These are phyloP conservation scores for Oryza longistaminata DNA, from an alignment of 176 grass and related monocot genomes.

Conservation along the genomic window DNA sequence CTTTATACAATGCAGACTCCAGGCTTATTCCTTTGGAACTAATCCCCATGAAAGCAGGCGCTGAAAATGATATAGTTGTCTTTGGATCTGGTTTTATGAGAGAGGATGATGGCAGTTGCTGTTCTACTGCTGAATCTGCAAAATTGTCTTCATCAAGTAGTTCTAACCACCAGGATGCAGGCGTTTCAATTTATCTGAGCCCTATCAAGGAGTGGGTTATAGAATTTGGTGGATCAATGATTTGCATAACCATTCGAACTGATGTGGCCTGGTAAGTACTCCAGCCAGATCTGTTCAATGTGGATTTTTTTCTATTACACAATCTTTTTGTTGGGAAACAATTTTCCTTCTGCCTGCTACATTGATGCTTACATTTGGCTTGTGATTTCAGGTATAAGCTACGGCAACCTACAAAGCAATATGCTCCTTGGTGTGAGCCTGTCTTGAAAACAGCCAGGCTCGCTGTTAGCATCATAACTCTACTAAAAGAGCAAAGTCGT, in stretches of 20 bases:
- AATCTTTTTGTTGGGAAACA: background rate
- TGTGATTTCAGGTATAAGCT: slow-evolving; percentile 88
- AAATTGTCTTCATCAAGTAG: slow-evolving; percentile 52
- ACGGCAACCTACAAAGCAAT: slow-evolving; percentile 84
- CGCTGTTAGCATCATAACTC: slow-evolving; percentile 85
- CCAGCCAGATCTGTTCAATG: background rate
- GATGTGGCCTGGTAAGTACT: slow-evolving; percentile 83
- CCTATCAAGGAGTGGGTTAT: slow-evolving; percentile 97
- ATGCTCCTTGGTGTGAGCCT: slow-evolving; percentile 85
- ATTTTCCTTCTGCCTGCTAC: slow-evolving; percentile 11
- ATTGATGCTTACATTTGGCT: slow-evolving; percentile 27
- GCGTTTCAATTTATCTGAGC: slow-evolving; percentile 89
- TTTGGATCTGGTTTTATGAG: slow-evolving; percentile 98
- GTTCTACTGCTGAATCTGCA: slow-evolving; percentile 55
- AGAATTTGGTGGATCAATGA: slow-evolving; percentile 94
- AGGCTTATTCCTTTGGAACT: slow-evolving; percentile 93
- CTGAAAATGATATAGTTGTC: slow-evolving; percentile 90
- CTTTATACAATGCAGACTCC: slow-evolving; percentile 94
- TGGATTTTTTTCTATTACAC: background rate
- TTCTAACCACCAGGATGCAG: slow-evolving; percentile 51
- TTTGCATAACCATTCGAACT: slow-evolving; percentile 93
- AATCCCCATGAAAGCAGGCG: slow-evolving; percentile 83
- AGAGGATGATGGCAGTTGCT: slow-evolving; percentile 93
- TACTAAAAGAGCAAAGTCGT: slow-evolving; percentile 91
- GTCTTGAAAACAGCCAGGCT: slow-evolving; percentile 90